phyloP scores from a whole-genome alignment of 1,139 yeast genomes.

The Pichia sp. region DNA sequence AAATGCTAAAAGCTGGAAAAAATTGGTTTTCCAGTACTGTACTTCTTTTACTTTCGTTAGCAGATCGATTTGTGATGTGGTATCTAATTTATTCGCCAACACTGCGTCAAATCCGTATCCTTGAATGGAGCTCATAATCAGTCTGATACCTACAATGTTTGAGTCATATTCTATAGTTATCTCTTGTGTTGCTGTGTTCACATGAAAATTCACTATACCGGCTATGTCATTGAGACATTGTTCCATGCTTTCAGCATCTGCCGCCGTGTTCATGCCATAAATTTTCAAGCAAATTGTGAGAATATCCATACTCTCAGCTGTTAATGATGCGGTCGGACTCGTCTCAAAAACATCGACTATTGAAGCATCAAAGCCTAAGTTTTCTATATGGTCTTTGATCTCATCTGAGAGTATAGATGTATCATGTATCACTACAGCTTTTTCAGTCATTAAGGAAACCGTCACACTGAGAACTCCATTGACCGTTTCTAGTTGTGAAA shows the following conservation, averaged over 20 bases:
- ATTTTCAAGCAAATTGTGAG: conserved; percentile 28
- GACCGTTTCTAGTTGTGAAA: conserved; percentile 39
- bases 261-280: conserved; percentile 55
- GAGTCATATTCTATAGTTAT: conserved; percentile 41
- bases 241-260: conserved; percentile 46
- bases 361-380: conserved; percentile 57
- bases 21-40: conserved; percentile 53
- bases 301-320: conserved; percentile 5
- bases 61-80: conserved; percentile 57
- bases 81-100: conserved; percentile 31
- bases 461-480: conserved; percentile 42
- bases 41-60: conserved; percentile 68
- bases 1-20: conserved; percentile 41
- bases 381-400: conserved; percentile 50
- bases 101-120: conserved; percentile 42
- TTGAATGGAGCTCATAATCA: conserved; percentile 41
- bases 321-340: conserved; percentile 18
- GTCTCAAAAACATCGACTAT: conserved; percentile 28
- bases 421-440: conserved; percentile 49
- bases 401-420: conserved; percentile 23
- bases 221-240: conserved; percentile 14
- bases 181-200: conserved; percentile 32
- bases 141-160: conserved; percentile 44
- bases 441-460: conserved; percentile 66
- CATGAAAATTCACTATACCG: conserved; percentile 39